Evolutionary conservation across 768 basidiomycete species (phyloP).

Genomic region (Podaxis mareebaensis): DNA sequence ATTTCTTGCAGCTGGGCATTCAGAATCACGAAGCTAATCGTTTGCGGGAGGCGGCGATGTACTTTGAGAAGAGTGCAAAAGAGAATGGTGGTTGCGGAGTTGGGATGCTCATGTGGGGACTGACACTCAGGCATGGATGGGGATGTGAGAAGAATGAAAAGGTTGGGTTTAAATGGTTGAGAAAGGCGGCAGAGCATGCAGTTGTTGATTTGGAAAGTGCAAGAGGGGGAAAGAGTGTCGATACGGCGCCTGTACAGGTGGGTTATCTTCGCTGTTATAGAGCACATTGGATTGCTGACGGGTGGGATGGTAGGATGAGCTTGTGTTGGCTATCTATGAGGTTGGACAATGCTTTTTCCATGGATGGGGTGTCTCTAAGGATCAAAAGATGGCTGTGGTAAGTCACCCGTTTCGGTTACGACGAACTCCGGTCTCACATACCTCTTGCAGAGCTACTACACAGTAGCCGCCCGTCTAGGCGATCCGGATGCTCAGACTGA

Average conservation of each 20-base stretch:
- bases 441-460: slow-evolving; percentile 69
- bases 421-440: background rate
- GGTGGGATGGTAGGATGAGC: slow-evolving; percentile 55
- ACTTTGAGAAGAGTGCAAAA: slow-evolving; percentile 77
- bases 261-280: slow-evolving; percentile 6
- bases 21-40: slow-evolving; percentile 75
- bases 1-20: slow-evolving; percentile 77
- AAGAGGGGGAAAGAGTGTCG: slow-evolving; percentile 46
- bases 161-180: slow-evolving; percentile 79
- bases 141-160: slow-evolving; percentile 80
- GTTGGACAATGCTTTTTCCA: slow-evolving; percentile 93
- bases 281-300: background rate
- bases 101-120: slow-evolving; percentile 93
- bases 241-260: slow-evolving; percentile 57
- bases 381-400: slow-evolving; percentile 89
- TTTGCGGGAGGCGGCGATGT: slow-evolving; percentile 64
- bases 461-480: slow-evolving; percentile 79
- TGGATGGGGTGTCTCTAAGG: slow-evolving; percentile 86
- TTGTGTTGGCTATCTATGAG: slow-evolving; percentile 88
- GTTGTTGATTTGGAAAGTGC: slow-evolving; percentile 73
- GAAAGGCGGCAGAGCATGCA: slow-evolving; percentile 78
- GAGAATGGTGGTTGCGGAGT: slow-evolving; percentile 78
- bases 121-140: slow-evolving; percentile 87
- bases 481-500: slow-evolving; percentile 88
- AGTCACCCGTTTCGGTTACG: slow-evolving; percentile 27